Base-by-base conservation (phyloP, 768 basidiomycete genomes). In the Tricholomella constricta region DNA sequence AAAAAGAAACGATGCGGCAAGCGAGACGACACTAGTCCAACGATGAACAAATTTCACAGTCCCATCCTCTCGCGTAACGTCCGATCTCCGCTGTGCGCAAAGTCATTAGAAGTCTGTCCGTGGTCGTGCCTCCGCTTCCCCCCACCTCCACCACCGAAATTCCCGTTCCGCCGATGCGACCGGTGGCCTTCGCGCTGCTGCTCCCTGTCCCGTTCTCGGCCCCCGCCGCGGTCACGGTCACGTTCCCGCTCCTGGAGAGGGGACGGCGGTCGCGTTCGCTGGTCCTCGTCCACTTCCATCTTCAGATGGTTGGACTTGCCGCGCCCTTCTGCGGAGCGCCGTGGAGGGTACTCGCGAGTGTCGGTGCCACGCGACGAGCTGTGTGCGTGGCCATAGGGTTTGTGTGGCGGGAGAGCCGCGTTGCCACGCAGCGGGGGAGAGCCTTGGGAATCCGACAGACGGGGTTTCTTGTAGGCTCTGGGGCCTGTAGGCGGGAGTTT, bases 41-140 rank as follows among this genome's bases (percentile, higher is more conserved):
- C 7, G 11, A 12, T 19, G 25, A 23, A 9, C 31, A 32, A 32
- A 32, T 41, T 61, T 79, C 71, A 89, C 37, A 90, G 78, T 69
- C 90, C 90, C 85, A 92, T 81, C 64, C 90, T 76, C 71, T 91
- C 88, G 69, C 85, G 87, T 76, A 92, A 84, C 77, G 90, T 89
- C 81, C 89, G 89, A 76, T 88, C 86, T 40, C 74, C 75, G 57
- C 74, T 69, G 57, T 71, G 71, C 53, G 67, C 54, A 56, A 64
- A 68, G 52, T 69, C 70, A 52, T 68, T 58, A 54, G 35, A 44
- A 57, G 67, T 48, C 65, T 73, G 56, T 48, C 54, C 65, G 62
- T 65, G 76, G 67, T 63, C 76, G 66, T 45, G 43, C 60, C 64
- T 66, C 48, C 70, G 52, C 56, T 32, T 32, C 15, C 73, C 65